Conservation (phyloP, 306 rosid species). For the Biancaea sappan region DNA sequence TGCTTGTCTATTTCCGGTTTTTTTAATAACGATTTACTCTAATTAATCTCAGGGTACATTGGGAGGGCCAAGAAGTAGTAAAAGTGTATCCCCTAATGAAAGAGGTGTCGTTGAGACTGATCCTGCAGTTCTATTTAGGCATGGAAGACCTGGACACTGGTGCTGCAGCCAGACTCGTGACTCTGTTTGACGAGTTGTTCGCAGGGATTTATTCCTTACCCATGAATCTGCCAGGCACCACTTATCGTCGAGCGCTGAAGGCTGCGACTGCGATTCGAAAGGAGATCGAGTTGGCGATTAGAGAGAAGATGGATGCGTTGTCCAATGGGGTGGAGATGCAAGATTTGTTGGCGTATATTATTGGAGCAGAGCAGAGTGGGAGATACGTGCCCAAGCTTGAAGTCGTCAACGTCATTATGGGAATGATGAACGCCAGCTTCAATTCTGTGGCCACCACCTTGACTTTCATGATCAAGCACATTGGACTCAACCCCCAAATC, state of each 20-base stretch:
- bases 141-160: slow-evolving; percentile 33
- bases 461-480: slow-evolving; percentile 71
- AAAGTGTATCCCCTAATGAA: slow-evolving; percentile 53
- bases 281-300: slow-evolving; percentile 47
- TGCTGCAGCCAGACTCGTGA: slow-evolving; percentile 36
- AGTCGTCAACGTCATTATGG: slow-evolving; percentile 63
- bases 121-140: slow-evolving; percentile 54
- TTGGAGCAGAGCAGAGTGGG: slow-evolving; percentile 55
- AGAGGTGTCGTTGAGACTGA: slow-evolving; percentile 45
- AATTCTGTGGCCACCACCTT: slow-evolving; percentile 55
- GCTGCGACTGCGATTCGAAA: slow-evolving; percentile 50
- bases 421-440: slow-evolving; percentile 58
- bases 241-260: slow-evolving; percentile 45
- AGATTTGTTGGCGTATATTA: slow-evolving; percentile 56
- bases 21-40: too few species aligned
- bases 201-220: slow-evolving; percentile 56
- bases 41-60: slow-evolving; percentile 26
- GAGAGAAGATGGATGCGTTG: slow-evolving; percentile 59
- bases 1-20: too few species aligned
- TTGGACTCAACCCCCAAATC: slow-evolving; percentile 57
- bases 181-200: slow-evolving; percentile 45
- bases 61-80: slow-evolving; percentile 55
- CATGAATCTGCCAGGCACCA: slow-evolving; percentile 55
- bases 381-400: slow-evolving; percentile 65
- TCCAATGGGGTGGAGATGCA: slow-evolving; percentile 50